Percentiles rank a stretch among this genome's conserved stretches.
Evolutionary conservation across 805 yeast genomes (phyloP).

Genomic region (Barnettozyma sp.): DNA sequence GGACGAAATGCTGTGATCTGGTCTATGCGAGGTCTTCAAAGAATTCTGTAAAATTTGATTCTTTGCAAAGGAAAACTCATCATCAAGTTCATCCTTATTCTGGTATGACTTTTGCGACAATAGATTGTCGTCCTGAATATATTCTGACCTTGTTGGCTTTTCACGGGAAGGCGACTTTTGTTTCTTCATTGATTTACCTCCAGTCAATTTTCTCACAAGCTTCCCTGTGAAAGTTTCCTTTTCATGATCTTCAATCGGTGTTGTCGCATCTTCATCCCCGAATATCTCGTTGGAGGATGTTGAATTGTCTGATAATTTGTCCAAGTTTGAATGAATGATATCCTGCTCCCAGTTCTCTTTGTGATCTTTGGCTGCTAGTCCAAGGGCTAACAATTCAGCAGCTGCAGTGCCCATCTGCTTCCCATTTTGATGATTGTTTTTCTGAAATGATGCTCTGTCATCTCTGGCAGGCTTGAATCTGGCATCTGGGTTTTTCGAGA

Average conservation of each 20-base stretch:
- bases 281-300: constrained; percentile 14
- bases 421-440: constrained; percentile 25
- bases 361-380: constrained; percentile 78
- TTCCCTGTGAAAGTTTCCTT: constrained; percentile 36
- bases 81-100: constrained; percentile 5
- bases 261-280: constrained; percentile 24
- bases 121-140: constrained; percentile 14
- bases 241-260: constrained; percentile 28
- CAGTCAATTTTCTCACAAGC: constrained; percentile 36
- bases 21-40: constrained; percentile 11
- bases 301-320: constrained; percentile 10
- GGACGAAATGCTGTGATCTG: constrained; percentile 17
- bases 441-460: constrained; percentile 87
- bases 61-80: constrained; percentile 9
- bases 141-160: constrained; percentile 13
- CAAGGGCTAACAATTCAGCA: constrained; percentile 62
- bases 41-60: constrained; percentile 5
- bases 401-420: constrained; percentile 29
- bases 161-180: too few relatives aligned
- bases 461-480: constrained; percentile 85
- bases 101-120: constrained; percentile 10
- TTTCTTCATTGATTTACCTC: constrained; percentile 21
- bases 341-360: constrained; percentile 67
- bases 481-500: constrained; percentile 82
- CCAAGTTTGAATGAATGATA: constrained; percentile 20